A percentile compares a stretch with the other conserved stretches of the same genome.
Conservation (phyloP, 2,329 filamentous ascomycete species). For the Acephala macrosclerotiorum region DNA sequence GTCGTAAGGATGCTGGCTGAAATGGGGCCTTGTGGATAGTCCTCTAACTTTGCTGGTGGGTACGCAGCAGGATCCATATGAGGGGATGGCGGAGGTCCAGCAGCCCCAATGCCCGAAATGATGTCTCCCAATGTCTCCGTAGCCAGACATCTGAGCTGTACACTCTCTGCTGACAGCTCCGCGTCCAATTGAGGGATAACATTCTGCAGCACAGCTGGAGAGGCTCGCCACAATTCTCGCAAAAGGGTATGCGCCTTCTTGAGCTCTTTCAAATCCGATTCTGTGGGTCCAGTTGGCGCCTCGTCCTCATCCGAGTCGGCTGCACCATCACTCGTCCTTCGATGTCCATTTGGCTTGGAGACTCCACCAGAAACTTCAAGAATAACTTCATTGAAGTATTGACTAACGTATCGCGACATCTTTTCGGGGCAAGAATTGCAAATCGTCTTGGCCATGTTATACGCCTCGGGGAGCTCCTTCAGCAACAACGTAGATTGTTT, state of each 20-base stretch:
- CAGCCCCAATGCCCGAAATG: constrained; percentile 90
- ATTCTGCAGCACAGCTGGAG: constrained; percentile 86
- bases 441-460: constrained; percentile 94
- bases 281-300: constrained; percentile 68
- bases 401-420: constrained; percentile 92
- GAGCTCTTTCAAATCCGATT: constrained; percentile 86
- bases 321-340: constrained; percentile 57
- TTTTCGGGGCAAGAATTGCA: constrained; percentile 90
- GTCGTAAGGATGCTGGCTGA: constrained; percentile 74
- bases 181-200: constrained; percentile 94
- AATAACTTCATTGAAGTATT: constrained; percentile 97
- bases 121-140: constrained; percentile 96
- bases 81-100: constrained; percentile 79
- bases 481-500: constrained; percentile 84
- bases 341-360: constrained; percentile 59
- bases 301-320: constrained; percentile 72
- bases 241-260: constrained; percentile 89
- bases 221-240: constrained; percentile 91
- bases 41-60: constrained; percentile 74
- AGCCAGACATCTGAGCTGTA: constrained; percentile 84
- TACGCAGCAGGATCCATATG: constrained; percentile 83
- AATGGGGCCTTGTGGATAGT: constrained; percentile 60
- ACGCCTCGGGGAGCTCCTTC: constrained; percentile 89
- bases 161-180: constrained; percentile 88
- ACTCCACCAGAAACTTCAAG: constrained; percentile 75